Evolutionary conservation across 129 eudicot genomes (phyloP), one percentile per base, ranked within the genome.

Genomic region (Smallanthus sonchifolius): DNA sequence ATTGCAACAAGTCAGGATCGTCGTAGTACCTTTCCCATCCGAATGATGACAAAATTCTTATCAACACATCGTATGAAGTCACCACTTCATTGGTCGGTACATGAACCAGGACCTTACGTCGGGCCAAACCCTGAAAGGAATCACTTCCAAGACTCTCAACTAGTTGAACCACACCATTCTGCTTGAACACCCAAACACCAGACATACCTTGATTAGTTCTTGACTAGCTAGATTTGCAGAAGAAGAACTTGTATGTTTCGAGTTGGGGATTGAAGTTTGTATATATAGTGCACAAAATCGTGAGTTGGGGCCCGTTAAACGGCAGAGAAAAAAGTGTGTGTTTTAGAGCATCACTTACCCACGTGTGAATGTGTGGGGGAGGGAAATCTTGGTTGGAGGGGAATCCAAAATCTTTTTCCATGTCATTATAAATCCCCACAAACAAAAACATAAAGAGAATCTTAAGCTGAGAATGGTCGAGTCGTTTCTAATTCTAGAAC

Each of bases 181-280:
- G 61, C 34, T 92, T 92, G 84, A 92, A 92, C 73, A 89, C 92
- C 98, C 98, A 92, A 65, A 92, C 98, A 57, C 98, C 98, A 34
- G 98, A 89, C 98, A 92, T 92, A 24, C 45, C 28, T 67, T 54
- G 3, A 11, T 5, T n/a, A 38, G 8, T 4, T 39, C 34, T 38
- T 38, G n/a, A 39, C n/a, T 51, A 35, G 15, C 39, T 32, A 48
- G n/a, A 13, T 69, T 13, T 45, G 51, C 0, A 60, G 63, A 60
- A 69, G 63, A 69, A 32, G 78, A 44, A 70, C 11, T 39, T 69
- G 70, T 79, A 38, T 38, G 42, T 38, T 38, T 38, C 6, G 42
- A 38, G 42, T 38, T 38, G 5, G 42, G 42, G 7, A 6, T 38
- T 4, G 5, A 6, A 4, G 7, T 4, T 38, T 44, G 51, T 75